Conservation (phyloP, 2,329 filamentous ascomycete genomes). For the Hypoxylon sp. region DNA sequence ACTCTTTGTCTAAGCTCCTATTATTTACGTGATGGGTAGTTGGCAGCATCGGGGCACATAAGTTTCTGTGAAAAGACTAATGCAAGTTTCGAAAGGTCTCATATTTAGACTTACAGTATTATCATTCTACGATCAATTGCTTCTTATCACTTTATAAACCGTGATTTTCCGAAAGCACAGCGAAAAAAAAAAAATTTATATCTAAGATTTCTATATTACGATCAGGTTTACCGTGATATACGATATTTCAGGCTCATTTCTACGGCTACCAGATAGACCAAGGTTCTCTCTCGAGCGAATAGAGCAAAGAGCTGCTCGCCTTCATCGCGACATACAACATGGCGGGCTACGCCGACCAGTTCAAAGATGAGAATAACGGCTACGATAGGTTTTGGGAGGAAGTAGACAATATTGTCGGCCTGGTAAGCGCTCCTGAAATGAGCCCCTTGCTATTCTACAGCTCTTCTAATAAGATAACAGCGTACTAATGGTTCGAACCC, state of each 20-base stretch:
- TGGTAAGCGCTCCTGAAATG: neutral
- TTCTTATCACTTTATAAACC: too few relatives aligned
- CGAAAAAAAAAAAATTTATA: too few relatives aligned
- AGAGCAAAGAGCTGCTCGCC: neutral
- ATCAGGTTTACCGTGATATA: too few relatives aligned
- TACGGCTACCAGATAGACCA: too few relatives aligned
- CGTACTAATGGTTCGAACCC: too few relatives aligned
- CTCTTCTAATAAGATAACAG: too few relatives aligned
- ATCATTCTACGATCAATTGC: neutral
- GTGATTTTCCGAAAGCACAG: too few relatives aligned
- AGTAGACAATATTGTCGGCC: neutral
- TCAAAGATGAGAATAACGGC: neutral
- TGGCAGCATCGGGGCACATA: neutral
- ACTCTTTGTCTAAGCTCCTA: constrained; percentile 30
- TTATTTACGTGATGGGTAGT: constrained; percentile 31
- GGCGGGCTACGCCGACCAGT: too few relatives aligned
- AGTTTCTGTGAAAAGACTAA: neutral
- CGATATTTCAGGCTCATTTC: too few relatives aligned
- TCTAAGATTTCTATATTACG: too few relatives aligned
- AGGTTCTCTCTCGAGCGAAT: too few relatives aligned
- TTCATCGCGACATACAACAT: neutral
- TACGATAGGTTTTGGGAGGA: neutral
- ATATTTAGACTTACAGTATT: constrained; percentile 8
- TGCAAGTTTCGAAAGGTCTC: neutral
- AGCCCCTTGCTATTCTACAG: too few relatives aligned